Base-by-base conservation (phyloP, 2,329 filamentous ascomycete species). In the Chaetomium sp. region DNA sequence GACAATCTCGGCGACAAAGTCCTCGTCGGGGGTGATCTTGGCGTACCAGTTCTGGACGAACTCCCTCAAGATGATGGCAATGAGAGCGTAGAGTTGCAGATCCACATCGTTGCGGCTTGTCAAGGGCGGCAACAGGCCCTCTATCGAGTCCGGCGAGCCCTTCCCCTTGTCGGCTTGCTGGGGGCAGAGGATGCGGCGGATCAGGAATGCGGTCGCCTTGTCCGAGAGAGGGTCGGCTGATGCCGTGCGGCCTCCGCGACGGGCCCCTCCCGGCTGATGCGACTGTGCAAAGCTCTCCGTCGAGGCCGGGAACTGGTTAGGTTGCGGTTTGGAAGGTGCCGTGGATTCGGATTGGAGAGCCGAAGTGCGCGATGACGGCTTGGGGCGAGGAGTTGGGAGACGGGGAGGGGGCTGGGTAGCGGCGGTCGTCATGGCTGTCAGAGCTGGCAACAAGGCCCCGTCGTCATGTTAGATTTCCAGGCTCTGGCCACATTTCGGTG, bases 31-130 rank as follows among this genome's bases (percentile, higher is more conserved):
- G 1, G 94, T 97, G 76, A 99, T 95, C 76, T 90, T 94, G 69
- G 83, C 84, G 80, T 99, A 99, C 95, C 95, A 99, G 35, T 87
- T 88, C 76, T 95, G 89, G 45, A 99, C 90, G 75, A 93, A 97
- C 69, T 97, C 93, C 73, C 91, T 88, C 72, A 97, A 83, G 67
- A 98, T 87, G 65, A 98, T 90, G 60, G 95, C 91, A 66, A 99
- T 88, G 66, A 98, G 85, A 31, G 92, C 94, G 75, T 98, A 99
- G 4, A 99, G 84, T 78, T 99, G 91, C 63, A 96, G 80, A 76
- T 99, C 95, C 65, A 98, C 87, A 71, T 96, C 92, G 76, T 97
- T 96, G 59, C 92, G 93, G 80, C 93, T 97, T 57, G 94, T 98
- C 73, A 99, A 82, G 47, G 93, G 93, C 65, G 94, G 95, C 54